phyloP scores from a whole-genome alignment of 2,329 filamentous ascomycete genomes.

The Conoideocrella luteorostrata region DNA sequence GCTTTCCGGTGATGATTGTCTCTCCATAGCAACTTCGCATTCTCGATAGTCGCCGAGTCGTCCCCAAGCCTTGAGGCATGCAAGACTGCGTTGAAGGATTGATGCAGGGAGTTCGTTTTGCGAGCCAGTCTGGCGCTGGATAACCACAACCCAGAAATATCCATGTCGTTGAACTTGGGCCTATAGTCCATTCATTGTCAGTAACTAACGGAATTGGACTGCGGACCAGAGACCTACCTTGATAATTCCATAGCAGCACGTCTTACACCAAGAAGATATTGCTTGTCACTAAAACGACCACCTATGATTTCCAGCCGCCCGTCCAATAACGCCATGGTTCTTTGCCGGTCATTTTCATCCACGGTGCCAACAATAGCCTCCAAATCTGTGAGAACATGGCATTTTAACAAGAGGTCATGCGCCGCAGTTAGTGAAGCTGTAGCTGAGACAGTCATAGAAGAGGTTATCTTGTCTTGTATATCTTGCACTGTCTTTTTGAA shows the following conservation, averaged over 20 bases:
- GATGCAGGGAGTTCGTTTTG: constrained; percentile 75
- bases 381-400: constrained; percentile 83
- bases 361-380: constrained; percentile 61
- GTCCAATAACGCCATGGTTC: constrained; percentile 41
- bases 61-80: constrained; percentile 82
- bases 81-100: constrained; percentile 89
- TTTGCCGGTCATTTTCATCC: constrained; percentile 31
- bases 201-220: neutral
- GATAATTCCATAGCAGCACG: constrained; percentile 81
- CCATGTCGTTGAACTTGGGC: constrained; percentile 58
- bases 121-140: constrained; percentile 78
- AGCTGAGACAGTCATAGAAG: constrained; percentile 66
- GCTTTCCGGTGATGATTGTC: constrained; percentile 91
- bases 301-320: constrained; percentile 84
- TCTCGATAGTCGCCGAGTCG: constrained; percentile 84
- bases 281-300: constrained; percentile 85
- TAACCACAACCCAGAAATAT: constrained; percentile 81
- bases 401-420: constrained; percentile 76
- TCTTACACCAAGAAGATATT: constrained; percentile 81
- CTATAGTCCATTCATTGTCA: constrained; percentile 23
- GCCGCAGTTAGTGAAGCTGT: constrained; percentile 78
- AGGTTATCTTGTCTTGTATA: constrained; percentile 64
- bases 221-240: constrained; percentile 37
- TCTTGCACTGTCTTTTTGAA: constrained; percentile 54
- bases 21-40: constrained; percentile 87